Base-by-base conservation (phyloP, 1,284 basidiomycete genomes). In the Boletus subluridellus region DNA sequence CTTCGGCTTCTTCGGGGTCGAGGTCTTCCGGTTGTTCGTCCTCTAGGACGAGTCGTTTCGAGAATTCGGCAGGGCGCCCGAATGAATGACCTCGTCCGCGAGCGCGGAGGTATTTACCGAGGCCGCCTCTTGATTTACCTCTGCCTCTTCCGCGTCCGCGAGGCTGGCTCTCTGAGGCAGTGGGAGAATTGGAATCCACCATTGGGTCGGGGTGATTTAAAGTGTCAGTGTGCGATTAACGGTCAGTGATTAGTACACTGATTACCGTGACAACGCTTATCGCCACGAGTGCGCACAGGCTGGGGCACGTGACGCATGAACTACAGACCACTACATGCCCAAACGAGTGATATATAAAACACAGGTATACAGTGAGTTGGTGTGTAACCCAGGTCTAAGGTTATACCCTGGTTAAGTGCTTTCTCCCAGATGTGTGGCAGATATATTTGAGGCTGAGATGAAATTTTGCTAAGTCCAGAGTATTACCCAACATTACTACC, bases 41-140 rank as follows among this genome's bases (percentile, higher is more conserved):
- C 63, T 86, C 85, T 7, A 88, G 75, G 5, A 84, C 58, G 10
- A 89, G 75, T 12, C 86, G 82, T 65, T 79, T 76, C 10, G 72
- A 68, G 65, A 87, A 90, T 62, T 83, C 82, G 56, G 87, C 85
- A 8, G 84, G 82, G 50, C 86, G 82, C 6, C 85, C 84, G 26
- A 69, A 69, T 0, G 85, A 80, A 44, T 80, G 76, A 3, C 84
- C 83, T 47, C 85, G 74, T 21, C 88, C 85, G 15, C 84, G 75
- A 15, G 87, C 86, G 44, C 87, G 82, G 37, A 89, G 77, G 66
- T 86, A 87, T 72, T 90, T 90, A 2, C 87, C 88, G 8, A 85
- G 72, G 1, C 87, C 86, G 10, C 88, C 87, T 56, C 86, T 79
- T 49, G 83, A 84, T 64, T 80, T 82, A 24, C 82, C 80, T 61